Conservation (phyloP, 805 yeast species). For the Cyberlindnera amylophila region DNA sequence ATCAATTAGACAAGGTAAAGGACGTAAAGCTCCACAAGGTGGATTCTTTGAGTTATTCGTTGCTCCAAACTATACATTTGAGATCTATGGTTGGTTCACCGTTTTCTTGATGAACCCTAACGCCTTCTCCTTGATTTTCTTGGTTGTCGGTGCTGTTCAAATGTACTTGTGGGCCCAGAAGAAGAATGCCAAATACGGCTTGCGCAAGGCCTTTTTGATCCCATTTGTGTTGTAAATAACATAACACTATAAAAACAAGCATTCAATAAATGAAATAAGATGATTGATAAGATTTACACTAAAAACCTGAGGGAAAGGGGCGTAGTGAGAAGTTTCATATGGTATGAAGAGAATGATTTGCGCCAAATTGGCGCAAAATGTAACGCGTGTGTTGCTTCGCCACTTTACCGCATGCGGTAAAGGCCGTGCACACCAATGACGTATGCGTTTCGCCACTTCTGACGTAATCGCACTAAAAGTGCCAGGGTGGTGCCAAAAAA, state of each 20-base stretch:
- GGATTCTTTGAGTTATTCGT: constrained; percentile 78
- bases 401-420: background rate
- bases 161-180: constrained; percentile 92
- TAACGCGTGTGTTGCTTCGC: background rate
- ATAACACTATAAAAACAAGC: background rate
- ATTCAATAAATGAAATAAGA: no score
- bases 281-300: background rate
- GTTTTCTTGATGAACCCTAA: constrained; percentile 72
- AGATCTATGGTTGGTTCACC: constrained; percentile 68
- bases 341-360: background rate
- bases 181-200: constrained; percentile 80
- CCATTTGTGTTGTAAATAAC: constrained; percentile 59
- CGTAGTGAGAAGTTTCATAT: no score
- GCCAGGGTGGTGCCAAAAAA: background rate
- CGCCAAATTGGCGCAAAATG: constrained; percentile 1
- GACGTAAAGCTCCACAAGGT: constrained; percentile 54
- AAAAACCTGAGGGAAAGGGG: no score
- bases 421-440: no score
- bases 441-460: no score
- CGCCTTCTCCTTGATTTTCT: constrained; percentile 71
- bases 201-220: constrained; percentile 65
- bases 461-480: constrained; percentile 8
- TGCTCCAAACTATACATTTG: constrained; percentile 95
- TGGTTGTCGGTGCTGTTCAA: constrained; percentile 66
- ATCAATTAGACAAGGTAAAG: constrained; percentile 31